phyloP scores from a whole-genome alignment of 2,329 filamentous ascomycete genomes.

The Emmonsiellopsis sp. region DNA sequence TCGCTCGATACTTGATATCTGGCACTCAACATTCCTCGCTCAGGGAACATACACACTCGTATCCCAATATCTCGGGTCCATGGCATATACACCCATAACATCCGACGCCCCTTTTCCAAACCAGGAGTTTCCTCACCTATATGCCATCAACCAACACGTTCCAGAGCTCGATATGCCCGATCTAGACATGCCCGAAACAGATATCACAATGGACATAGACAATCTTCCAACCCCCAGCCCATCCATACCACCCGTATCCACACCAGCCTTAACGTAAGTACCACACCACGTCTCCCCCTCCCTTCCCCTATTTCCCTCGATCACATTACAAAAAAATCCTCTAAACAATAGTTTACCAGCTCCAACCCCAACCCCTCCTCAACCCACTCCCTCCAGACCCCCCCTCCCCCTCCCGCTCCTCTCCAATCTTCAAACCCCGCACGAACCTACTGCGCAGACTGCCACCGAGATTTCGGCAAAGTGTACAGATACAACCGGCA shows the following conservation, averaged over 20 bases:
- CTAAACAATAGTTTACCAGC: too few relatives aligned
- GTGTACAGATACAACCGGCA: background rate
- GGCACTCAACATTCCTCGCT: background rate
- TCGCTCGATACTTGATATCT: background rate
- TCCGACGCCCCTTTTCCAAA: background rate
- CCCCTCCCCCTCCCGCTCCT: too few relatives aligned
- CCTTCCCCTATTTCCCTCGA: too few relatives aligned
- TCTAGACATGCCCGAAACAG: background rate
- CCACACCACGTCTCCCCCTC: too few relatives aligned
- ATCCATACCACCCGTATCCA: too few relatives aligned
- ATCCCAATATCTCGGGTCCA: background rate
- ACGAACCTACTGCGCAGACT: background rate
- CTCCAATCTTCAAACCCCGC: too few relatives aligned
- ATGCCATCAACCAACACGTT: background rate
- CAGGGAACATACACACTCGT: background rate
- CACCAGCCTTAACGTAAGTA: too few relatives aligned
- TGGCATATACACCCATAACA: background rate
- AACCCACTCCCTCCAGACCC: too few relatives aligned
- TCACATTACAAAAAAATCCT: too few relatives aligned
- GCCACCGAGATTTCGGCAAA: background rate
- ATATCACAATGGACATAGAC: too few relatives aligned
- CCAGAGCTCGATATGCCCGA: background rate
- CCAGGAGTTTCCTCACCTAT: background rate
- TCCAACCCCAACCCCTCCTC: too few relatives aligned
- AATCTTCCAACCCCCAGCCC: too few relatives aligned